These are phyloP conservation scores for Penicillium arizonense DNA, from an alignment of 495 filamentous ascomycete genomes.

Conservation along the genomic window DNA sequence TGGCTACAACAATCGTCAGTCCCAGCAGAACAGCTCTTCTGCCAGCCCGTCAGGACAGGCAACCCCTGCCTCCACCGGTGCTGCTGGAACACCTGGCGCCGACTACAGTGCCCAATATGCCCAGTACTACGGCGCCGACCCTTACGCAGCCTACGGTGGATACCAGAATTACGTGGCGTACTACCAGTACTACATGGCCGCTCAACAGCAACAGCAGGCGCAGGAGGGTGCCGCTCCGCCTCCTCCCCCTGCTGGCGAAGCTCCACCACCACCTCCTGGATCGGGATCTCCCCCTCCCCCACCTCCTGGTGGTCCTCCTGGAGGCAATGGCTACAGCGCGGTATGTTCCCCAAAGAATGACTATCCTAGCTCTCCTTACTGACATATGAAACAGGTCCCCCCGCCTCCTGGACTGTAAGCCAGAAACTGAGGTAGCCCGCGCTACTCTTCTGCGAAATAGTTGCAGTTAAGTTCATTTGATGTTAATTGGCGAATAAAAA, in stretches of 20 bases:
- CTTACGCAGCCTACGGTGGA: conserved; percentile 90
- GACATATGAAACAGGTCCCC: conserved; percentile 36
- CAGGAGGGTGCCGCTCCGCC: conserved; percentile 54
- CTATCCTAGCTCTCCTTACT: neutral
- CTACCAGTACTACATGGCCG: conserved; percentile 67
- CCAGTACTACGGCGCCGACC: conserved; percentile 78
- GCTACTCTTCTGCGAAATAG: neutral
- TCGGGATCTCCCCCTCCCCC: conserved; percentile 69
- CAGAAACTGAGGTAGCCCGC: neutral
- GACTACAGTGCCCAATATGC: conserved; percentile 81
- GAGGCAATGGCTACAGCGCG: conserved; percentile 62
- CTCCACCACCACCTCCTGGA: conserved; percentile 61
- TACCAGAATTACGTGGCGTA: conserved; percentile 70
- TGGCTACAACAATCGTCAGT: conserved; percentile 39
- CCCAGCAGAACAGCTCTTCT: conserved; percentile 30
- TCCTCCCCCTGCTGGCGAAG: conserved; percentile 59
- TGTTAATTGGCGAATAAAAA: neutral
- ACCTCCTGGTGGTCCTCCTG: conserved; percentile 53
- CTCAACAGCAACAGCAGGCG: conserved; percentile 46
- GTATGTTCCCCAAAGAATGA: conserved; percentile 36
- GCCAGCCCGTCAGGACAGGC: conserved; percentile 34
- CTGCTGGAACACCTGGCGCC: conserved; percentile 37
- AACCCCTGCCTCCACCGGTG: conserved; percentile 29
- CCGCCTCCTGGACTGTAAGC: conserved; percentile 52
- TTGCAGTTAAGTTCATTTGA: neutral